phyloP scores from a whole-genome alignment of 176 grass and related monocot species.

The Saccharum officinarum region DNA sequence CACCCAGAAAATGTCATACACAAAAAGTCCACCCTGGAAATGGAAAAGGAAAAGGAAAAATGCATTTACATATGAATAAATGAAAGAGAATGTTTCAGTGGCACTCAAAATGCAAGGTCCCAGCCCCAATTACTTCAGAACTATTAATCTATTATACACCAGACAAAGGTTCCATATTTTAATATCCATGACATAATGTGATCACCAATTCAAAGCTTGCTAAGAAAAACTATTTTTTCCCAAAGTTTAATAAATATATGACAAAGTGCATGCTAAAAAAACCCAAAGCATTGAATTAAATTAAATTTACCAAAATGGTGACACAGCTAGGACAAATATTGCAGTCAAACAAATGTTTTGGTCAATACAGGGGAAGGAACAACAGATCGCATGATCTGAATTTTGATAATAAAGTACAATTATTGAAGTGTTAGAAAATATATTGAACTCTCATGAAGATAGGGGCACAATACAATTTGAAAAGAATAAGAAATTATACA shows the following conservation, averaged over 20 bases:
- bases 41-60: background rate
- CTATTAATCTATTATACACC: background rate
- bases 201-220: background rate
- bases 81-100: background rate
- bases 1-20: constrained; percentile 99
- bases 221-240: background rate
- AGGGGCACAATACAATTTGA: background rate
- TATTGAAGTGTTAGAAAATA: background rate
- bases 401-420: background rate
- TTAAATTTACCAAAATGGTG: background rate
- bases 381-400: background rate
- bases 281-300: background rate
- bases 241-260: background rate
- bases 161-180: background rate
- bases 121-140: background rate
- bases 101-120: constrained; percentile 10
- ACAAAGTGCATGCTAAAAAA: background rate
- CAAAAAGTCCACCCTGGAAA: constrained; percentile 69
- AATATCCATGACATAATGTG: background rate
- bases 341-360: background rate
- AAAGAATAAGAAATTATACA: background rate
- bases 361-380: background rate
- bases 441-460: background rate
- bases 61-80: background rate
- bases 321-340: background rate